Conservation (phyloP, 2,329 filamentous ascomycete species). For the Nothophoma quercina region DNA sequence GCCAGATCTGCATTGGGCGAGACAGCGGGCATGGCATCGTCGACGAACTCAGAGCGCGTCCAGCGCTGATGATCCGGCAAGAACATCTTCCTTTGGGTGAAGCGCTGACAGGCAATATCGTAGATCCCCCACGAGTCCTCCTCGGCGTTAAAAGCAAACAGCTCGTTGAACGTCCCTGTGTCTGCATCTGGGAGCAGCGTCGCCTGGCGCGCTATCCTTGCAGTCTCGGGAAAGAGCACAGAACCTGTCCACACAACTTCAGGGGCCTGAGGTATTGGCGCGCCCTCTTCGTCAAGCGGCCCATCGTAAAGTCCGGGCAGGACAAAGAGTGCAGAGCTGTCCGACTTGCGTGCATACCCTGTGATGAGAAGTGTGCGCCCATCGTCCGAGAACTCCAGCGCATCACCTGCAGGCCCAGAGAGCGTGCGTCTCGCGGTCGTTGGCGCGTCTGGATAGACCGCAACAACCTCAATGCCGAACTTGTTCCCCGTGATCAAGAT, state of each 20-base stretch:
- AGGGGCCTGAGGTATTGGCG: conserved; percentile 45
- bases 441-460: conserved; percentile 68
- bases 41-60: conserved; percentile 49
- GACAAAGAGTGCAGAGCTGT: conserved; percentile 48
- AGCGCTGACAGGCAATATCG: conserved; percentile 48
- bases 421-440: conserved; percentile 47
- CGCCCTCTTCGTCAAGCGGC: conserved; percentile 51
- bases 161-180: conserved; percentile 49
- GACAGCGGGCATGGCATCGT: conserved; percentile 52
- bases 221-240: conserved; percentile 52
- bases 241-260: conserved; percentile 50
- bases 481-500: conserved; percentile 86
- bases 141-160: conserved; percentile 52
- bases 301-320: conserved; percentile 50
- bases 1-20: conserved; percentile 49
- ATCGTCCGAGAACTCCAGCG: conserved; percentile 50
- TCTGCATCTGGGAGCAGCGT: conserved; percentile 49
- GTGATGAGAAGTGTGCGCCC: conserved; percentile 51
- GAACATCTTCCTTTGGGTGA: conserved; percentile 50
- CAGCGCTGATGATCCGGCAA: conserved; percentile 48
- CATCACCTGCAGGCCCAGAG: conserved; percentile 47
- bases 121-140: conserved; percentile 52
- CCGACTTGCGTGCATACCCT: conserved; percentile 45
- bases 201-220: conserved; percentile 49
- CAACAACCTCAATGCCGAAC: conserved; percentile 87